phyloP scores from a whole-genome alignment of 176 grass and related monocot genomes.

The Eleusine coracana region DNA sequence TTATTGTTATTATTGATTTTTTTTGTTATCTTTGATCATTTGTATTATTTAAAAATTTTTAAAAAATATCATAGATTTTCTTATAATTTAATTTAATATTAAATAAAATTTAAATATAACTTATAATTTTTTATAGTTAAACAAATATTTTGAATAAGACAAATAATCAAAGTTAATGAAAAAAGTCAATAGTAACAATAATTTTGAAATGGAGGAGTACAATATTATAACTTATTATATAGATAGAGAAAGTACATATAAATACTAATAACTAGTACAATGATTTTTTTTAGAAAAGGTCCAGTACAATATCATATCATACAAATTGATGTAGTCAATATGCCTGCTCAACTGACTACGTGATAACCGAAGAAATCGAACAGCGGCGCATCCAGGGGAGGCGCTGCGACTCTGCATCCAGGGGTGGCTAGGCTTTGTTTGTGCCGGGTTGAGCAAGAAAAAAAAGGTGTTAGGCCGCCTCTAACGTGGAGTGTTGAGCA shows the following conservation, averaged over 20 bases:
- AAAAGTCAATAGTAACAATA: no score
- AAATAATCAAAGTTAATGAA: no score
- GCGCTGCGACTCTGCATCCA: neutral
- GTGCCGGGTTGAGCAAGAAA: neutral
- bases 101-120: no score
- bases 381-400: neutral
- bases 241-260: neutral
- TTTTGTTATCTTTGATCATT: no score
- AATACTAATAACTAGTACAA: neutral
- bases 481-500: neutral
- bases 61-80: no score
- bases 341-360: neutral
- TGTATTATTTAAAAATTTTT: no score
- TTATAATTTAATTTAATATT: no score
- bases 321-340: neutral
- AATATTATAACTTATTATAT: neutral
- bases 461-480: neutral
- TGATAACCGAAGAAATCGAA: neutral
- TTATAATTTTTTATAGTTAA: no score
- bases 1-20: no score
- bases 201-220: no score
- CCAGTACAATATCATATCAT: neutral
- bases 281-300: no score
- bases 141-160: no score
- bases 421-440: neutral